A percentile compares a stretch with the other conserved stretches of the same genome.
These are phyloP conservation scores for Prunus kanzakura DNA, from an alignment of 306 rosid species.

Conservation along the genomic window DNA sequence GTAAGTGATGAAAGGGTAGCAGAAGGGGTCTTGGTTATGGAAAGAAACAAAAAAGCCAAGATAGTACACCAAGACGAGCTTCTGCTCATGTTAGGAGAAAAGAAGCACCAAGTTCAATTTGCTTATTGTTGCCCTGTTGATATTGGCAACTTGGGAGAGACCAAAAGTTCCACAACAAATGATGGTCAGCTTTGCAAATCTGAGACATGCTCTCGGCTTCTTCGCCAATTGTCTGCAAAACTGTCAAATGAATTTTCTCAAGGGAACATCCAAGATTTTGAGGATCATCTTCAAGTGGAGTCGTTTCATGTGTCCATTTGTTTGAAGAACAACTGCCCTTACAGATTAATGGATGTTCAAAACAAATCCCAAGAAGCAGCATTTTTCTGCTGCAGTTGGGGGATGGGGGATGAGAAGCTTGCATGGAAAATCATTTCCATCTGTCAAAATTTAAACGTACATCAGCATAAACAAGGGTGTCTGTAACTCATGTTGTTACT, in stretches of 20 bases:
- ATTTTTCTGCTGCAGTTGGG: slow-evolving; percentile 49
- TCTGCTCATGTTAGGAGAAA: slow-evolving; percentile 51
- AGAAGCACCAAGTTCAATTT: slow-evolving; percentile 42
- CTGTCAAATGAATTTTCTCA: slow-evolving; percentile 33
- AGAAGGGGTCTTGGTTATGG: slow-evolving; percentile 64
- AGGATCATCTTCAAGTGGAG: slow-evolving; percentile 43
- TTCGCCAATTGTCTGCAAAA: slow-evolving; percentile 28
- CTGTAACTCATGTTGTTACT: neutral
- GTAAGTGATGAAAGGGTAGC: slow-evolving; percentile 69
- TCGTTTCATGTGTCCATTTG: slow-evolving; percentile 42
- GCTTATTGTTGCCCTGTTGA: slow-evolving; percentile 40
- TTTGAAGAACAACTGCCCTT: slow-evolving; percentile 38
- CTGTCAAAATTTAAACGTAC: slow-evolving; percentile 23
- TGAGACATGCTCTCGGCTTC: slow-evolving; percentile 27
- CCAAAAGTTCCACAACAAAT: neutral
- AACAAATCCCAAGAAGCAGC: slow-evolving; percentile 15
- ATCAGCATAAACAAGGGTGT: neutral
- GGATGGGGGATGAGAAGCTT: slow-evolving; percentile 43
- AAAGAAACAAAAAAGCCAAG: slow-evolving; percentile 50
- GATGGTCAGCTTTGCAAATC: neutral
- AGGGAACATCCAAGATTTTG: slow-evolving; percentile 35
- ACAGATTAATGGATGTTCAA: slow-evolving; percentile 35
- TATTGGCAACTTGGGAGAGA: slow-evolving; percentile 25
- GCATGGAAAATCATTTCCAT: slow-evolving; percentile 48
- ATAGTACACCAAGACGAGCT: slow-evolving; percentile 68